Conservation (phyloP, 805 yeast species). For the Priceomyces fermenticarens region DNA sequence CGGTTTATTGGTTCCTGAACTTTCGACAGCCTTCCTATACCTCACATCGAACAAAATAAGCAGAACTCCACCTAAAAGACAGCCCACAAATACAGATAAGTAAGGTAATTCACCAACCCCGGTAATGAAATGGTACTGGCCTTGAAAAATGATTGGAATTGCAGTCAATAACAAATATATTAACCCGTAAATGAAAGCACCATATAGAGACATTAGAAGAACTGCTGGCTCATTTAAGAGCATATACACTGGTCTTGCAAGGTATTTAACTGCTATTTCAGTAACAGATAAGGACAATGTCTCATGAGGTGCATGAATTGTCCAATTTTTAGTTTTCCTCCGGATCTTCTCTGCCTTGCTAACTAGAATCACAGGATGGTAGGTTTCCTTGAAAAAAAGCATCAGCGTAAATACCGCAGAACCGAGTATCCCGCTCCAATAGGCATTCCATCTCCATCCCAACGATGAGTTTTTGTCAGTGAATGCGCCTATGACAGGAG, state of each 20-base stretch:
- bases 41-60: constrained; percentile 55
- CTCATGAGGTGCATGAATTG: constrained; percentile 76
- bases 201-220: constrained; percentile 40
- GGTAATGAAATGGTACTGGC: constrained; percentile 54
- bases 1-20: constrained; percentile 26
- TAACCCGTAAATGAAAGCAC: constrained; percentile 48
- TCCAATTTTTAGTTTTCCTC: constrained; percentile 75
- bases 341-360: constrained; percentile 63
- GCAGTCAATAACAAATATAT: constrained; percentile 45
- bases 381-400: constrained; percentile 60
- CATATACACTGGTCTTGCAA: constrained; percentile 39
- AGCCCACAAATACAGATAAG: constrained; percentile 69
- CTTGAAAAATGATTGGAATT: constrained; percentile 43
- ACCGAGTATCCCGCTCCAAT: constrained; percentile 64
- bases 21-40: constrained; percentile 41
- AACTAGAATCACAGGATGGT: constrained; percentile 64
- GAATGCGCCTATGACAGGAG: constrained; percentile 56
- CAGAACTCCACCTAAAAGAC: constrained; percentile 51
- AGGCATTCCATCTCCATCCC: constrained; percentile 85
- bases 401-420: constrained; percentile 38
- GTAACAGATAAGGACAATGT: constrained; percentile 22
- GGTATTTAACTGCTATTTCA: constrained; percentile 32
- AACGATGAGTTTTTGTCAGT: constrained; percentile 52
- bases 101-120: constrained; percentile 80
- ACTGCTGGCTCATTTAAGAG: constrained; percentile 41